Conservation (phyloP, 1,284 basidiomycete genomes). For the Cryptococcus sp. region DNA sequence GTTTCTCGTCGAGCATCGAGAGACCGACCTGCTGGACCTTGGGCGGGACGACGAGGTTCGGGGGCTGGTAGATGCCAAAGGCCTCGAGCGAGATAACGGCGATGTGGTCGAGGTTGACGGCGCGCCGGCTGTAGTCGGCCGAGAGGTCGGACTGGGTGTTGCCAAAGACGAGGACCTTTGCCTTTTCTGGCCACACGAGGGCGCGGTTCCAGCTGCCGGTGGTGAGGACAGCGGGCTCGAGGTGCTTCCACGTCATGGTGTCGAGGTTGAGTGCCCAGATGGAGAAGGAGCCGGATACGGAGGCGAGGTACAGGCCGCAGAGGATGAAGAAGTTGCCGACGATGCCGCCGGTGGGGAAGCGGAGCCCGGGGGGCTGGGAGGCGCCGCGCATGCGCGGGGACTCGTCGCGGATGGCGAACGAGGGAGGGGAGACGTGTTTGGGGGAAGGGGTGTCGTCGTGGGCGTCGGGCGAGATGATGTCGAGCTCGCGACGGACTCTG, state of each 20-base stretch:
- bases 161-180: constrained; percentile 82
- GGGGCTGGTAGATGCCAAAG: constrained; percentile 88
- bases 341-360: constrained; percentile 88
- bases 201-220: constrained; percentile 85
- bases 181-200: constrained; percentile 71
- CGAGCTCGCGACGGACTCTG: constrained; percentile 87
- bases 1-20: constrained; percentile 69
- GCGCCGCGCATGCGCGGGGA: constrained; percentile 53
- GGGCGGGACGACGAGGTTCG: constrained; percentile 64
- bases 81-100: constrained; percentile 87
- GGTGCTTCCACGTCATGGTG: constrained; percentile 76
- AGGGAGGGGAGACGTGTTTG: constrained; percentile 52
- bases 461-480: constrained; percentile 59
- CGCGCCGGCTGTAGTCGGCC: constrained; percentile 82
- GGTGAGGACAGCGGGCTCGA: constrained; percentile 71
- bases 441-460: constrained; percentile 62
- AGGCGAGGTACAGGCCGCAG: constrained; percentile 83
- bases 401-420: constrained; percentile 64
- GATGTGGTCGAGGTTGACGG: constrained; percentile 86
- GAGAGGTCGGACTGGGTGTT: constrained; percentile 81
- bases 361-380: constrained; percentile 79
- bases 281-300: constrained; percentile 69
- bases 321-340: constrained; percentile 83
- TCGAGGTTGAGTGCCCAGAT: constrained; percentile 82
- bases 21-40: constrained; percentile 64